Conservation (phyloP, 2,329 filamentous ascomycete genomes). For the Orbilia ellipsospora region DNA sequence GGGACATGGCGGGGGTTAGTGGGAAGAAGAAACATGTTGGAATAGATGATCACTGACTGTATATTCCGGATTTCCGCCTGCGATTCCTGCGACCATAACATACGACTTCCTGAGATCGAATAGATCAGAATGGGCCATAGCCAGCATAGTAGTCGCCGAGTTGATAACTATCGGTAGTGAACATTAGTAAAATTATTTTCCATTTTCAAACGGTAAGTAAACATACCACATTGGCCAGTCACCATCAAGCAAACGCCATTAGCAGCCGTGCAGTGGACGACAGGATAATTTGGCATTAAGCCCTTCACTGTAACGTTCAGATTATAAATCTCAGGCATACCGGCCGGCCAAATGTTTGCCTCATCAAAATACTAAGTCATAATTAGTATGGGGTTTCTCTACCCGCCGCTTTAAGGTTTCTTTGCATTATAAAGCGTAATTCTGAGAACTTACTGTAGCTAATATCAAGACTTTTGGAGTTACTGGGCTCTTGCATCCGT, state of each 20-base stretch:
- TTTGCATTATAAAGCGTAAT: too few species aligned
- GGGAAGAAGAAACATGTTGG: constrained; percentile 19
- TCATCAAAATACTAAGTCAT: constrained; percentile 71
- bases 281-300: constrained; percentile 73
- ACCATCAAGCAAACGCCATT: constrained; percentile 75
- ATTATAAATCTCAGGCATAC: constrained; percentile 67
- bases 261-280: constrained; percentile 73
- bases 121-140: constrained; percentile 70
- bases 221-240: constrained; percentile 68
- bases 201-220: too few species aligned
- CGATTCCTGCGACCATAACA: constrained; percentile 78
- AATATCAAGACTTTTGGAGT: constrained; percentile 73
- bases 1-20: constrained; percentile 74
- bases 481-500: constrained; percentile 57
- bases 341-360: constrained; percentile 71
- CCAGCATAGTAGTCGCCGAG: constrained; percentile 73
- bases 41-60: constrained; percentile 69
- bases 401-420: too few species aligned
- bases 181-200: too few species aligned
- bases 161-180: constrained; percentile 73
- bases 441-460: constrained; percentile 69
- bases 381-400: neutral
- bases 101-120: constrained; percentile 77
- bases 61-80: constrained; percentile 75
- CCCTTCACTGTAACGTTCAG: constrained; percentile 71